Conservation (phyloP, 176 grass and related monocot species). For the Chrysopogon serrulatus region DNA sequence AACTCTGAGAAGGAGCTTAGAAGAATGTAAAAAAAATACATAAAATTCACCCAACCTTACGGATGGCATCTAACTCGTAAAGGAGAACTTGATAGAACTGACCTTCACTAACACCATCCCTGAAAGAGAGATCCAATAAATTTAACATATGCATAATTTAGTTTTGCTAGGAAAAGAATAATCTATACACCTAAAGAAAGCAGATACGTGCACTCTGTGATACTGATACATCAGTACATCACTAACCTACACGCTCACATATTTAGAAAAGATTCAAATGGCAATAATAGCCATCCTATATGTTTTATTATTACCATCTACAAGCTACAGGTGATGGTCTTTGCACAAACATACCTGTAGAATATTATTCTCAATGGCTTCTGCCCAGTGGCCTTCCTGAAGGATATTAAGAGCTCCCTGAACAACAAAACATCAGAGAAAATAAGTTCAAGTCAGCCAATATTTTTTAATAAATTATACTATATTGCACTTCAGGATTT, state of each 20-base stretch:
- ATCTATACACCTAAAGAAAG: background rate
- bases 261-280: conserved; percentile 43
- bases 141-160: background rate
- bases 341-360: conserved; percentile 56
- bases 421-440: conserved; percentile 4
- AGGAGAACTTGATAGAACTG: conserved; percentile 99
- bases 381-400: conserved; percentile 94
- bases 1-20: background rate
- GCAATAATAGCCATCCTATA: background rate
- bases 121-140: conserved; percentile 28
- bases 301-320: background rate
- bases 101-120: conserved; percentile 98
- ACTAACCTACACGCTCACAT: background rate
- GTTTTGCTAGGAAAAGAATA: background rate
- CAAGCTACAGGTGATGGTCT: background rate
- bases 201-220: background rate
- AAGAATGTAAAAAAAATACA: background rate
- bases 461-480: background rate
- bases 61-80: conserved; percentile 96
- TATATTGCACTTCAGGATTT: background rate
- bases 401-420: conserved; percentile 97
- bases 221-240: too few species aligned
- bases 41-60: conserved; percentile 64
- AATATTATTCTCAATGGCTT: conserved; percentile 97
- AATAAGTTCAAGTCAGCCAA: background rate